phyloP scores from a whole-genome alignment of 257 asterid species.

The Euphrasia confusa region DNA sequence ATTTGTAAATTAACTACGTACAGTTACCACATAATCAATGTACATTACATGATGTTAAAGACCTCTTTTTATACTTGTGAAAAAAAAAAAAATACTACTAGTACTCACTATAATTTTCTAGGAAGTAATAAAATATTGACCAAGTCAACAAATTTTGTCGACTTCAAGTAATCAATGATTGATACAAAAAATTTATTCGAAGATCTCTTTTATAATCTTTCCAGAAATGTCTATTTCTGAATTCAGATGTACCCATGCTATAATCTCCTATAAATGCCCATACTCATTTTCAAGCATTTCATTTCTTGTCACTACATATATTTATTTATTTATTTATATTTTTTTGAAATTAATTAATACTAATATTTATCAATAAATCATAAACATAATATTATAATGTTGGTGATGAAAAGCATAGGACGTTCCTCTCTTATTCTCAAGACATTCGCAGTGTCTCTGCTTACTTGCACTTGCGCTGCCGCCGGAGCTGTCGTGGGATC shows the following conservation, averaged over 20 bases:
- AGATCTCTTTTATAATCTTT: not conserved
- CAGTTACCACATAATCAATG: too few species aligned
- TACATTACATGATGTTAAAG: too few species aligned
- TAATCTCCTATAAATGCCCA: conserved; percentile 20
- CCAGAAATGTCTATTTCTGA: not conserved
- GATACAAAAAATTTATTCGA: too few species aligned
- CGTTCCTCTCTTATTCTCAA: conserved; percentile 21
- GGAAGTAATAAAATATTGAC: too few species aligned
- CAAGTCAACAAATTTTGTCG: too few species aligned
- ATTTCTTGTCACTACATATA: not conserved
- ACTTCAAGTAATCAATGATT: too few species aligned
- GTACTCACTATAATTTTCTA: too few species aligned
- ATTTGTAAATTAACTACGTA: too few species aligned
- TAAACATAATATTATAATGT: not conserved
- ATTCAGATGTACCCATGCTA: not conserved
- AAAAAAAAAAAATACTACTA: too few species aligned
- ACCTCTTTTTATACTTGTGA: too few species aligned
- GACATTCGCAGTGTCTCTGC: conserved; percentile 32
- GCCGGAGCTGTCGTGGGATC: conserved; percentile 80
- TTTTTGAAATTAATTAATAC: not conserved
- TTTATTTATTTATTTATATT: not conserved
- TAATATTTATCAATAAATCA: not conserved
- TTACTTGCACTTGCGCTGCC: conserved; percentile 50
- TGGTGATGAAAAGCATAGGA: conserved; percentile 6
- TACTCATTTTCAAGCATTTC: conserved; percentile 7